Conservation (phyloP, 2,329 filamentous ascomycete species). For the Colletotrichum camelliae region DNA sequence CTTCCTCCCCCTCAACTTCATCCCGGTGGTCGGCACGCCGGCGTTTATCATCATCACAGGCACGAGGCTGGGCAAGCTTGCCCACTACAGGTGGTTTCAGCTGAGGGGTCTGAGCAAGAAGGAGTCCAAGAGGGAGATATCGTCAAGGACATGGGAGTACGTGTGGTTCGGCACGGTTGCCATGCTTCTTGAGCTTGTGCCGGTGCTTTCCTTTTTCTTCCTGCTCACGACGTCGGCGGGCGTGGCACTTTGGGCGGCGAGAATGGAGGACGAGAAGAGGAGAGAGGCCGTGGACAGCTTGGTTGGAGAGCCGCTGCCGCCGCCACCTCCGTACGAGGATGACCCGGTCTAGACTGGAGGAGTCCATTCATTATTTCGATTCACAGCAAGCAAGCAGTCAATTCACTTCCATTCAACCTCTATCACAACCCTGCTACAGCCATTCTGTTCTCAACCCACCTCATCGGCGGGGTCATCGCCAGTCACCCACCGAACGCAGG, state of each 20-base stretch:
- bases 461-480: not conserved
- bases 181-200: conserved; percentile 85
- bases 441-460: not conserved
- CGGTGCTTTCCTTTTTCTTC: conserved; percentile 92
- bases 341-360: conserved; percentile 32
- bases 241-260: conserved; percentile 83
- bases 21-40: conserved; percentile 82
- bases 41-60: conserved; percentile 90
- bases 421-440: not conserved
- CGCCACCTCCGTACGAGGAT: conserved; percentile 43
- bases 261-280: conserved; percentile 68
- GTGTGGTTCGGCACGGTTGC: conserved; percentile 92
- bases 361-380: not conserved
- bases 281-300: conserved; percentile 25
- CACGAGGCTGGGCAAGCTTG: conserved; percentile 83
- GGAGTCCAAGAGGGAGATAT: conserved; percentile 74
- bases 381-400: not conserved
- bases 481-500: not conserved
- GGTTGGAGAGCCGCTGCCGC: conserved; percentile 29
- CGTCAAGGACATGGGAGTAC: conserved; percentile 77
- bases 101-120: conserved; percentile 76
- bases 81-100: conserved; percentile 91
- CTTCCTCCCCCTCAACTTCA: conserved; percentile 83
- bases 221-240: conserved; percentile 86
- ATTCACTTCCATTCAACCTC: not conserved